These are phyloP conservation scores for Odontarrhena argentea DNA, from an alignment of 345 rosid species.

Conservation along the genomic window DNA sequence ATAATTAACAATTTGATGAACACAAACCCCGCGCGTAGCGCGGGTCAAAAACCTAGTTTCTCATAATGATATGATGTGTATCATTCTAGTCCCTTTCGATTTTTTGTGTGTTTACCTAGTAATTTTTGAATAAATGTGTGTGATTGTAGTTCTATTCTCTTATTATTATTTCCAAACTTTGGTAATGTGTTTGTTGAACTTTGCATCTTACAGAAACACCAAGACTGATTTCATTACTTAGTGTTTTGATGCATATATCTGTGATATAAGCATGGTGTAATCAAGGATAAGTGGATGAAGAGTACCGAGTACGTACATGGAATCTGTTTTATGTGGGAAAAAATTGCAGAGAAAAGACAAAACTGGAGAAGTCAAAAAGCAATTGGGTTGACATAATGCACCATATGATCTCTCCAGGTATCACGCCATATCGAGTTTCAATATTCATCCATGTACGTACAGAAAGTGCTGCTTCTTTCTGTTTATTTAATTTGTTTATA, in stretches of 20 bases:
- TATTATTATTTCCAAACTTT: not conserved
- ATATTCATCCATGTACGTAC: constrained; percentile 36
- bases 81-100: no score
- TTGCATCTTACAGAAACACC: constrained; percentile 13
- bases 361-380: constrained; percentile 31
- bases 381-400: constrained; percentile 41
- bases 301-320: not conserved
- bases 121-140: no score
- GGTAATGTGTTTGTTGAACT: constrained; percentile 11
- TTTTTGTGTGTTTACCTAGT: no score
- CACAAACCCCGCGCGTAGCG: no score
- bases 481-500: constrained; percentile 29
- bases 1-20: no score
- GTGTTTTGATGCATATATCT: constrained; percentile 13
- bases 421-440: constrained; percentile 41
- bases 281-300: constrained; percentile 18
- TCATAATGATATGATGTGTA: no score
- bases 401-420: constrained; percentile 44
- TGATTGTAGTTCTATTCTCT: no score
- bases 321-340: not conserved
- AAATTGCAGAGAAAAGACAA: constrained; percentile 36
- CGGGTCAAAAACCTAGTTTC: no score
- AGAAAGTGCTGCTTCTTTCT: constrained; percentile 38
- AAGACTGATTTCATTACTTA: constrained; percentile 6
- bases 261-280: not conserved